These are phyloP conservation scores for Boletus edulis DNA, from an alignment of 768 basidiomycete species.

Conservation along the genomic window DNA sequence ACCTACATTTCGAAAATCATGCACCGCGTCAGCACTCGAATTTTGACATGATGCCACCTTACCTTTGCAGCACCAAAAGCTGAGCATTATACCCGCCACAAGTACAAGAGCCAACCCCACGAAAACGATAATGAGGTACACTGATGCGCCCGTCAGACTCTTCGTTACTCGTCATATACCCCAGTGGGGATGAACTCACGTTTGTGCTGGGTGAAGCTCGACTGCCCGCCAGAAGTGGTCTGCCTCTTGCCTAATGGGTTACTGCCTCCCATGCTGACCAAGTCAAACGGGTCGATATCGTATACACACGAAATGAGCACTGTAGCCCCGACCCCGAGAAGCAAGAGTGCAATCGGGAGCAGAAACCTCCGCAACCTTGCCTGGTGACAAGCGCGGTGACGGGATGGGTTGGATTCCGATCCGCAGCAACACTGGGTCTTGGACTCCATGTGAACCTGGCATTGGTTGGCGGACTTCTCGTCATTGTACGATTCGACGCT, in stretches of 20 bases:
- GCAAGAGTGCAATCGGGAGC: conserved; percentile 31
- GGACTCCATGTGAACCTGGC: conserved; percentile 21
- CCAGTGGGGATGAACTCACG: conserved; percentile 33
- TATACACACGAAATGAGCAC: conserved; percentile 33
- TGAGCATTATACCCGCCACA: conserved; percentile 53
- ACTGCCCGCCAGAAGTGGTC: conserved; percentile 13
- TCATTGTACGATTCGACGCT: conserved; percentile 1
- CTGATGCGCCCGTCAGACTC: conserved; percentile 28
- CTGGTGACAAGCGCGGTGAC: conserved; percentile 34
- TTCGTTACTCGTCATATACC: neutral
- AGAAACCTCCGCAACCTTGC: conserved; percentile 33
- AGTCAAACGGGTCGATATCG: conserved; percentile 22
- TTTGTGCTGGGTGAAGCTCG: conserved; percentile 41
- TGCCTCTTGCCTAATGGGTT: conserved; percentile 27
- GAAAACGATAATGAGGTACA: conserved; percentile 64
- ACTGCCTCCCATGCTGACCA: conserved; percentile 28
- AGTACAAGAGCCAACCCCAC: conserved; percentile 59
- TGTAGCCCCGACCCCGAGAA: conserved; percentile 32
- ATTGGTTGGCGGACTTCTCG: conserved; percentile 23
- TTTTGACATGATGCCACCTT: conserved; percentile 2
- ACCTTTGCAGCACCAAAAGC: conserved; percentile 67
- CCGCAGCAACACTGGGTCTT: conserved; percentile 21
- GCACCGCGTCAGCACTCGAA: neutral
- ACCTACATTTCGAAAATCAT: conserved; percentile 30
- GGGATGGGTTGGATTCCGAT: conserved; percentile 12